A percentile compares a stretch with the other conserved stretches of the same genome.
These are phyloP conservation scores for Furcasterigmium furcatum DNA, from an alignment of 2,329 filamentous ascomycete genomes.

Conservation along the genomic window DNA sequence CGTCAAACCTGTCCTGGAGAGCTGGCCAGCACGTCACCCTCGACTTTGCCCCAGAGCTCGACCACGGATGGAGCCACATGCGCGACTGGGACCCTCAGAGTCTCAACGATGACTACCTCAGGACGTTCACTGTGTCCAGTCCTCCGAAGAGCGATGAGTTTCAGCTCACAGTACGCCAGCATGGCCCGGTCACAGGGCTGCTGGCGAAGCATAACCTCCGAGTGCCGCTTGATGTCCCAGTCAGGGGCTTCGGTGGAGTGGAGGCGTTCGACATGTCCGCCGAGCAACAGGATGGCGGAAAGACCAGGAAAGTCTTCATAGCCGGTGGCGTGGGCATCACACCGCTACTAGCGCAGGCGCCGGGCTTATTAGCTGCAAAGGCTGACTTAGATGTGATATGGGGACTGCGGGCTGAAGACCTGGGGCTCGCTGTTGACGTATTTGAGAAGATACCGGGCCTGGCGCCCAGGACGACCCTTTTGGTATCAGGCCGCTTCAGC, in stretches of 20 bases:
- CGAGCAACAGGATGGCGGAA: conserved; percentile 11
- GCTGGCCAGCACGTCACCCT: conserved; percentile 78
- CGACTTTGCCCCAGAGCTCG: conserved; percentile 66
- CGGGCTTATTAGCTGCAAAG: conserved; percentile 35
- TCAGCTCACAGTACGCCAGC: conserved; percentile 68
- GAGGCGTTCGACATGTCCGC: conserved; percentile 35
- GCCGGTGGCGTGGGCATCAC: conserved; percentile 83
- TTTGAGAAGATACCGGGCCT: conserved; percentile 52
- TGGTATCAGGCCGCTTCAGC: conserved; percentile 54
- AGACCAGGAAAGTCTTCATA: conserved; percentile 52
- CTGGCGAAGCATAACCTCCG: conserved; percentile 50
- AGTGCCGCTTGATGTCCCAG: conserved; percentile 56
- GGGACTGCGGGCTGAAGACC: conserved; percentile 61
- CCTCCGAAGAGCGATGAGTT: conserved; percentile 48
- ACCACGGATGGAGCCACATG: conserved; percentile 80
- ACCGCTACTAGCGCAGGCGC: conserved; percentile 69
- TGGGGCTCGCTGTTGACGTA: conserved; percentile 58
- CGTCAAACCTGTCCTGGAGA: conserved; percentile 40
- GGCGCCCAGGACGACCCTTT: conserved; percentile 52
- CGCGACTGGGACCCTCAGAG: conserved; percentile 73
- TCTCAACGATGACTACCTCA: conserved; percentile 79
- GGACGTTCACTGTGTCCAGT: conserved; percentile 80
- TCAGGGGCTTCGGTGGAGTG: conserved; percentile 72
- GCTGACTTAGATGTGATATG: conserved; percentile 58
- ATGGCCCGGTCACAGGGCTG: conserved; percentile 66